A percentile compares a stretch with the other conserved stretches of the same genome.
Evolutionary conservation across 441 rosid genomes (phyloP).

Genomic region (Euphorbia corollata): DNA sequence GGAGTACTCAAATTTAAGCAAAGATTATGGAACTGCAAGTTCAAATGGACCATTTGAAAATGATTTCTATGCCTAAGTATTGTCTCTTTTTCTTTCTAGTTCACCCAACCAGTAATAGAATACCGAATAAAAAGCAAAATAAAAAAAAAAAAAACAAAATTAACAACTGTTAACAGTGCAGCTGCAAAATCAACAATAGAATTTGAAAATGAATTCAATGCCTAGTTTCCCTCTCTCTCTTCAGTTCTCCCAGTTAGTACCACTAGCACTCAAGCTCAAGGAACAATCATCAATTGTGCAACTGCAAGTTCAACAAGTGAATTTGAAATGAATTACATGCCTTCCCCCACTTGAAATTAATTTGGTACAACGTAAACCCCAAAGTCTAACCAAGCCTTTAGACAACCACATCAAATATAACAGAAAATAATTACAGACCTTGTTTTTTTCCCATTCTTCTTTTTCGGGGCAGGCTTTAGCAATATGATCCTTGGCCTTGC

Average conservation of each 20-base stretch:
- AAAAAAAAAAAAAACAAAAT: too few species aligned
- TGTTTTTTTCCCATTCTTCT: conserved; percentile 79
- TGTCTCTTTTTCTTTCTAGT: too few species aligned
- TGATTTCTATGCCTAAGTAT: too few species aligned
- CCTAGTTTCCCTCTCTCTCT: too few species aligned
- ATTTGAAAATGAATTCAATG: too few species aligned
- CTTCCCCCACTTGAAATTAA: not conserved
- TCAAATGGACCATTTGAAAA: too few species aligned
- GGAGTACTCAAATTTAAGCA: too few species aligned
- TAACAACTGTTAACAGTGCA: too few species aligned
- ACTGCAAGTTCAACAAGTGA: not conserved
- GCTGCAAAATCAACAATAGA: too few species aligned
- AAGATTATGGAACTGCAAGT: too few species aligned
- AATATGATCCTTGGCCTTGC: conserved; percentile 68
- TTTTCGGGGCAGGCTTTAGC: conserved; percentile 80
- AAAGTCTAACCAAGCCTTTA: not conserved
- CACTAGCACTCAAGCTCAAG: conserved; percentile 1
- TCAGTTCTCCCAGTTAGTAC: conserved; percentile 1
- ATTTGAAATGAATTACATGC: not conserved
- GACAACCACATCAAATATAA: not conserved
- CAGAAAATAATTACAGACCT: conserved; percentile 36
- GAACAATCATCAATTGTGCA: not conserved
- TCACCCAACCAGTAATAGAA: too few species aligned
- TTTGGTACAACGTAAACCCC: not conserved
- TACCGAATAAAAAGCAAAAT: too few species aligned